Evolutionary conservation across 352 stramenopile genomes (phyloP), one percentile per base, ranked within the genome.

Genomic region (Globisporangium recalcitrans): DNA sequence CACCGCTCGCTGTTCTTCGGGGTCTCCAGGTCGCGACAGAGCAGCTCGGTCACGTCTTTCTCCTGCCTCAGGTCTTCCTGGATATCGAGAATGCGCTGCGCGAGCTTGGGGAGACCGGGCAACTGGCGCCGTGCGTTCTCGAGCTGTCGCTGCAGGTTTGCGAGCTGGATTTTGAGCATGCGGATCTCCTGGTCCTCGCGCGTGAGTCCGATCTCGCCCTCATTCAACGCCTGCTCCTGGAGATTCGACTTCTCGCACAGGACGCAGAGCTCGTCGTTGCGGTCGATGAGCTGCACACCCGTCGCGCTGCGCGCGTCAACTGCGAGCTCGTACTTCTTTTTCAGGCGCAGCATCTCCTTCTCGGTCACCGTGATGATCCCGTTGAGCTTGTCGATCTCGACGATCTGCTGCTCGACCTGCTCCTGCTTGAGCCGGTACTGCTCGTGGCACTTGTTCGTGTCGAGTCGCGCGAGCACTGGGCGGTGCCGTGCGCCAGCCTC

Each of bases 331-430:
- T 96, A 98, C 58, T 84, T 83, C 21, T 90, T 89, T 68, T 98
- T 98, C n/a, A 98, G 75, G 3, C 86, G 77, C 26, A 98, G 77
- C 74, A 98, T 88, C 48, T 95, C 86, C 42, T 89, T 90, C 62
- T 98, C 93, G 0, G 96, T 88, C 22, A 67, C 65, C 24, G 95
- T 97, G 66, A 98, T 98, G 59, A 98, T 95, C 1, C 76, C 78
- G 63, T 98, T 98, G 31, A 98, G 82, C 60, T 97, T 97, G 74
- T 98, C 93, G 55, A 98, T 98, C 68, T 97, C 86, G 11, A 97
- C 83, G 65, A 98, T 98, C 75, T 98, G 93, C 74, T 98, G 90
- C 70, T 98, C 91, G 46, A 98, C 90, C 46, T 84, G 77, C 48
- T 96, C 90, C 63, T 98, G 91, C 68, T 95, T 96, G 26, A 85